Evolutionary conservation across 1,284 basidiomycete genomes (phyloP).

Genomic region (Puccinia coronata): DNA sequence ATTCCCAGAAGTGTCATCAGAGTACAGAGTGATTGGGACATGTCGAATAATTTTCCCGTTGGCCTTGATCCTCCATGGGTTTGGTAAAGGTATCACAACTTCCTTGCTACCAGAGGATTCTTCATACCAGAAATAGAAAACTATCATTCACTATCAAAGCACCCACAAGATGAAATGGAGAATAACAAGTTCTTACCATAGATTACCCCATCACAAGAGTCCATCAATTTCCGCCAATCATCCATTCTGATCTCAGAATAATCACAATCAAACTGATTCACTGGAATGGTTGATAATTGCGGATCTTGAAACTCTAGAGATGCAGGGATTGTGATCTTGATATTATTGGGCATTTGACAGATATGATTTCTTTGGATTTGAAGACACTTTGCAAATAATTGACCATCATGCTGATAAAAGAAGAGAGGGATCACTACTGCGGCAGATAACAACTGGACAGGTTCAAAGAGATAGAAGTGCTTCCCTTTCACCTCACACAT

Average conservation of each 20-base stretch:
- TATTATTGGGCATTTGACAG: background rate
- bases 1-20: no score
- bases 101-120: no score
- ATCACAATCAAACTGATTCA: background rate
- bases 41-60: slow-evolving; percentile 44
- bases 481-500: background rate
- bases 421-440: background rate
- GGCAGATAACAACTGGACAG: background rate
- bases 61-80: slow-evolving; percentile 27
- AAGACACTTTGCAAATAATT: background rate
- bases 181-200: background rate
- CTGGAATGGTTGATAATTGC: background rate
- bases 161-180: background rate
- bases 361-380: background rate
- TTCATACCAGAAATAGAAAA: no score
- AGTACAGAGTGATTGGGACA: slow-evolving; percentile 61
- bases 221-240: background rate
- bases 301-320: background rate
- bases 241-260: background rate
- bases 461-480: slow-evolving; percentile 27
- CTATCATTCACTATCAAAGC: background rate
- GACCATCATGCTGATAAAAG: background rate
- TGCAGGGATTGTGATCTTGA: background rate
- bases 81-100: slow-evolving; percentile 1
- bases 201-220: background rate